Base-by-base conservation (phyloP, 75 land plant genomes). In the Pinus albicaulis region DNA sequence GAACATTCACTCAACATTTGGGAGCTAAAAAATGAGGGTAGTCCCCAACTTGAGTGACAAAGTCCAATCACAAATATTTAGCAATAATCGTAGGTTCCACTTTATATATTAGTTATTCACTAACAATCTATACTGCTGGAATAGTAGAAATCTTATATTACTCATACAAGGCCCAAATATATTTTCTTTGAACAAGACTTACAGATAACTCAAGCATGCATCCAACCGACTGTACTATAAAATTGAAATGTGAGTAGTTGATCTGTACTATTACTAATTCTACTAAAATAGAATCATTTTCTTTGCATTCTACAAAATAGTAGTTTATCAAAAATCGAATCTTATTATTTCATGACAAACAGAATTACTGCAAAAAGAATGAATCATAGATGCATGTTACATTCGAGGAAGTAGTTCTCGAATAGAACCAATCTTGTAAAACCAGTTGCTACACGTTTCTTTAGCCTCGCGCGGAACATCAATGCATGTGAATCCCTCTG, bases 391-490 rank as follows among this genome's bases (percentile, higher is more conserved):
- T 62, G 61, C 22, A 13, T 57, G 22, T 83, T 74, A 92, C 98
- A 94, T 92, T 73, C 98, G 92, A 69, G 98, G 98, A 74, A 94
- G 89, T 70, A 94, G 90, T 76, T 94, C 95, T 38, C 79, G 84
- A 24, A 94, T 82, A 61, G 92, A 85, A 71, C 89, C 92, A 82
- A 94, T 90, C 81, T 87, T 94, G 84, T 85, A 85, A 76, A 94
- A 94, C 98, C 98, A 94, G 76, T 94, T 94, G 73, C 71, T 59
- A 78, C 98, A 94, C n/a, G 95, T 94, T 61, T 94, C 98, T 80
- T 88, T 94, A 56, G 98, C 98, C 74, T 94, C 92, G 72, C 25
- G 56, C 26, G 87, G 82, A 48, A 94, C 78, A 81, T 90, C 87
- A 73, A 31, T 77, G 62, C 86, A 75, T 69, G 80, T 66, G 66